These are phyloP conservation scores for Pseudogymnoascus sp. DNA, from an alignment of 2,329 filamentous ascomycete genomes.

Conservation along the genomic window DNA sequence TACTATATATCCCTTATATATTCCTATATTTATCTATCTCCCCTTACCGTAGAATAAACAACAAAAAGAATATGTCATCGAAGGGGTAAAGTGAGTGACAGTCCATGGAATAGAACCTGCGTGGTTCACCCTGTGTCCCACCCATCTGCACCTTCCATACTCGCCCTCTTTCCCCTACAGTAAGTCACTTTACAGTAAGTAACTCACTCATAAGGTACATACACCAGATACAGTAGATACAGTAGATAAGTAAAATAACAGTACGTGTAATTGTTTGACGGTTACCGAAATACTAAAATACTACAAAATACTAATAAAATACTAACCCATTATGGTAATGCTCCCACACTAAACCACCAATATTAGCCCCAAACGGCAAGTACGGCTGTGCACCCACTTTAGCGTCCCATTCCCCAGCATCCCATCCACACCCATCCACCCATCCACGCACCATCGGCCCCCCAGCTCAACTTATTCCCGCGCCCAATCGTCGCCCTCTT, in stretches of 20 bases:
- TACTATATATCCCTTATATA: neutral
- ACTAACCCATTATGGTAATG: neutral
- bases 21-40: neutral
- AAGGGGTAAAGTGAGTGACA: neutral
- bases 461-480: neutral
- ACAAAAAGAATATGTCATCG: neutral
- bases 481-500: neutral
- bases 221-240: too few species aligned
- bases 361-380: neutral
- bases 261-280: neutral
- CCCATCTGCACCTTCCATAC: neutral
- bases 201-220: too few species aligned
- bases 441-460: neutral
- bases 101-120: neutral
- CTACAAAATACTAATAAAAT: neutral
- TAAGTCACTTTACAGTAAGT: neutral
- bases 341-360: neutral
- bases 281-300: neutral
- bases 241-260: neutral
- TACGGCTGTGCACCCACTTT: neutral
- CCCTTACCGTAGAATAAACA: neutral
- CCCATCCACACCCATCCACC: neutral
- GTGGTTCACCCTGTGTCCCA: slow-evolving; percentile 3
- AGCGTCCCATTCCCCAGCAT: neutral
- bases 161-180: neutral